These are phyloP conservation scores for Gossypium lobatum DNA, from an alignment of 441 rosid genomes.

Conservation along the genomic window DNA sequence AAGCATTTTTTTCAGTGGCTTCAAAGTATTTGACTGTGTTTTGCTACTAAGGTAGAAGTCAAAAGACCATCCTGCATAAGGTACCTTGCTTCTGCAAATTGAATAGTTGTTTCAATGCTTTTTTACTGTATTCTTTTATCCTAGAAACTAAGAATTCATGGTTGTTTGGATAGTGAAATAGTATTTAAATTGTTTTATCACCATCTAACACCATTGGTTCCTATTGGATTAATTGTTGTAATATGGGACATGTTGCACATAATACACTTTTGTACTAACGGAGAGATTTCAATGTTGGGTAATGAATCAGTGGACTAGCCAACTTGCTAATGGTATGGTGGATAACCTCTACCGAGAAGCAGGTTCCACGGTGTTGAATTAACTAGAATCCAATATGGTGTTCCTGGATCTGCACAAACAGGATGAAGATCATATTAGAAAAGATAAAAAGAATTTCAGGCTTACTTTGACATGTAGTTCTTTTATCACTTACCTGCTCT, in stretches of 20 bases:
- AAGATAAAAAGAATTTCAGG: no score
- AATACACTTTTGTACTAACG: neutral
- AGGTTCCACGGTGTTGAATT: neutral
- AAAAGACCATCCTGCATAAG: neutral
- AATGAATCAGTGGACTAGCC: neutral
- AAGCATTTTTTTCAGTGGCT: neutral
- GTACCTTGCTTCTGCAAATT: neutral
- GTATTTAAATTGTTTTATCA: neutral
- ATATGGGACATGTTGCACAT: neutral
- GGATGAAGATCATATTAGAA: no score
- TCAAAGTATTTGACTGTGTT: neutral
- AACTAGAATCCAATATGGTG: neutral
- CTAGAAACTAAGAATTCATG: neutral
- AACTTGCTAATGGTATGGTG: neutral
- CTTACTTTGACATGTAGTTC: conserved; percentile 2
- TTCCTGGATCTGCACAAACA: neutral
- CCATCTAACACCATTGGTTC: neutral
- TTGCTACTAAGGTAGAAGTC: neutral
- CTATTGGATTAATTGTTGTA: neutral
- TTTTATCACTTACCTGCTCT: neutral
- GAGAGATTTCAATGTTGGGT: neutral
- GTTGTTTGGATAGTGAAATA: neutral
- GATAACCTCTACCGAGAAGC: neutral
- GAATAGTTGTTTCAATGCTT: neutral
- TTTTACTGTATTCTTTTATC: neutral